Evolutionary conservation across 495 filamentous ascomycete genomes (phyloP), one percentile per base, ranked within the genome.

Genomic region (Hypomontagnella submonticulosa): DNA sequence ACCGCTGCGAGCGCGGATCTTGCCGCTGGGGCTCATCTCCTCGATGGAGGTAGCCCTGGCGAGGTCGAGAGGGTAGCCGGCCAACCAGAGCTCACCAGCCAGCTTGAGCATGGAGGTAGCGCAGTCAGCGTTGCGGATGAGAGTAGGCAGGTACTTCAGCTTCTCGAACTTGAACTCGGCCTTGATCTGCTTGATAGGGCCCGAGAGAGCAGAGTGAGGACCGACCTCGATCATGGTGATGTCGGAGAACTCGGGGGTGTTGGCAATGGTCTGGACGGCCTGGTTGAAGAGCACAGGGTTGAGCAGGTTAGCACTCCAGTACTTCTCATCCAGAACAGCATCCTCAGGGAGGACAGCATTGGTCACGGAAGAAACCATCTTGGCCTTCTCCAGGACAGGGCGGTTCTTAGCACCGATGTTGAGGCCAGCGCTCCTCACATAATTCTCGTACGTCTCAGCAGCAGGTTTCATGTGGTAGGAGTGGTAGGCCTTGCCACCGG

Each of bases 191-290:
- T 71, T 71, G 20, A 84, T 65, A 0, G 85, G 83, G 0, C 79
- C 78, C 20, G 77, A 70, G 0, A 89, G 61, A 0, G 85, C 82
- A 4, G 77, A 73, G 60, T 88, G 85, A 42, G 87, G 84, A 0
- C 86, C 85, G 12, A 87, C 70, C 47, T 87, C 85, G 12, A 87
- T 62, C 0, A 86, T 33, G 0, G 72, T 43, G 13, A 51, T 44
- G 19, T 40, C 15, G 16, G 54, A 44, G 15, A 57, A 51, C 2
- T 61, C 27, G 0, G 66, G 40, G 15, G 37, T 44, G 1, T 9
- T 40, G 3, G 61, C 27, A 16, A 72, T 52, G 0, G 47, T 59
- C 11, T 68, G 40, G 34, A 77, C 70, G 52, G 79, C 81, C 13
- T 75, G 53, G 2, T 74, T 62, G 59, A 84, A 86, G 10, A 72